Base-by-base conservation (phyloP, 2,329 filamentous ascomycete genomes). In the Lecanosticta acicola region DNA sequence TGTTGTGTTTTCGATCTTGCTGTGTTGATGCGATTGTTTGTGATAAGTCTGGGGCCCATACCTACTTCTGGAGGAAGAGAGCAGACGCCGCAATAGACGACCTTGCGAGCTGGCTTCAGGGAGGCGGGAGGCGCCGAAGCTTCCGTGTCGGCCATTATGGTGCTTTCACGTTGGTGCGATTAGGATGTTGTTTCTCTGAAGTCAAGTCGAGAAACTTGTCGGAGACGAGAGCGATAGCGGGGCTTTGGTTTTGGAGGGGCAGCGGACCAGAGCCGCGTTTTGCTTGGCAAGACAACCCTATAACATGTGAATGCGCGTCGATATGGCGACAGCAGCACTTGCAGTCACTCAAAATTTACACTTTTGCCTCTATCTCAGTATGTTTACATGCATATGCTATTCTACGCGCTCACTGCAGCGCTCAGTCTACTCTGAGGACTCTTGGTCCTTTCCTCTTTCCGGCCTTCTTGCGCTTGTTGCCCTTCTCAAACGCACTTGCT, bases 391-490 rank as follows among this genome's bases (percentile, higher is more conserved):
- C 40, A 17, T 10, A 37, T 37, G 35, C 35, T 37, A 37, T 37
- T 8, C 16, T 7, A 11, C 13, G 32, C 32, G 18, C 19, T 19
- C 14, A 8, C 42, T 26, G n/a, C 19, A 14, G 18, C 39, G 32
- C 37, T 40, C 34, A 55, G 43, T 90, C 86, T 49, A 87, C 78
- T 51, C 86, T 77, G 52, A 90, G 73, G 41, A 82, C 76, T 56
- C 84, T 78, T 34, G 84, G 73, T n/a, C 83, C 85, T 63, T 79
- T 80, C 69, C 83, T 83, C 75, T 86, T 90, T 29, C 70, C 68
- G 1, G 75, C 67, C 76, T 84, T 85, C 83, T 87, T 90, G 79
- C 85, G 88, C 79, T 89, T 90, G 68, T 84, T 81, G 32, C 86
- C 86, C 62, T 80, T 82, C 50, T 88, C 84, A 63, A 91, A 91